Base-by-base conservation (phyloP, 2,329 filamentous ascomycete genomes). In the Venturiaceae sp. region DNA sequence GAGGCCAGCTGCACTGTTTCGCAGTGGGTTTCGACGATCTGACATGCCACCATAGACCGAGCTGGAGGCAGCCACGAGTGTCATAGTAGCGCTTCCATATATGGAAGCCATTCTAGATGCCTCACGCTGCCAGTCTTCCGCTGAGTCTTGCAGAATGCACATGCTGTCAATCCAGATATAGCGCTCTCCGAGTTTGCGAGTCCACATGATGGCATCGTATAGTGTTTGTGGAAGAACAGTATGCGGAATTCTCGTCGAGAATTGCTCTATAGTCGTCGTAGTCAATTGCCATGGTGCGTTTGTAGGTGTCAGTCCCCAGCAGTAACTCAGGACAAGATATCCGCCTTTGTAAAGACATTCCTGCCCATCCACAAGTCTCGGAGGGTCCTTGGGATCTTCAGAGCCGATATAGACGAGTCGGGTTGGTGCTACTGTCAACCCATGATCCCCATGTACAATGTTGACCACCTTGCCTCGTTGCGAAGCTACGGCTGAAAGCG, bases 141-240 rank as follows among this genome's bases (percentile, higher is more conserved):
- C 19, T 9, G 30, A 46, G 54, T 56, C 54, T 44, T 64, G 58
- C 0, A 64, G 3, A 7, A 60, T 60, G 50, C 56, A 65, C 0
- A 64, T 44, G 13, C 55, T 57, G 36, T 65, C 63, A 13, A 65
- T 63, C 63, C 63, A 64, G 2, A 65, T 26, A 37, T 63, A 65
- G 0, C 47, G 4, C 3, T 64, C 13, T 3, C 55, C 61, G 9
- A 65, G 53, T 5, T n/a, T 41, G 21, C 47, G 32, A 4, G 55
- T 58, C 16, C 16, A 34, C 33, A 30, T 4, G 13, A 64, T 58
- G 7, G 64, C 62, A 54, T 65, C 58, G 9, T 59, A 53, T 26
- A 62, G 60, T 3, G 62, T 60, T 19, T 56, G n/a, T 9, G 63
- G 60, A 2, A 64, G 21, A 0, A 58, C 39, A 2, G 55, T 23